Base-by-base conservation (phyloP, 768 basidiomycete species). In the Phlebiopsis gigantea region DNA sequence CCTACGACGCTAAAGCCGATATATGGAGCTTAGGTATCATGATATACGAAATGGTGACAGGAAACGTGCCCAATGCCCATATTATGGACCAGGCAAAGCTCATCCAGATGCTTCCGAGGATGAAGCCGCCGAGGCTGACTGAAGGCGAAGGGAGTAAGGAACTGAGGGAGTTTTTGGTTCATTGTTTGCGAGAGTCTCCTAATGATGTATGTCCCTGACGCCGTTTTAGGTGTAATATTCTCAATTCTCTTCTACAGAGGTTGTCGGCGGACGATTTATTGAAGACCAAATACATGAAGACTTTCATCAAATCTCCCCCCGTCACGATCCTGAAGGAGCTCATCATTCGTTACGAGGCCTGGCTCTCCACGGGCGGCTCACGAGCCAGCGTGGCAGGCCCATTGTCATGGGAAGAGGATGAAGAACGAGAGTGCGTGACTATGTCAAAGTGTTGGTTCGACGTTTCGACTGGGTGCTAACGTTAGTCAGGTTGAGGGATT, bases 11-110 rank as follows among this genome's bases (percentile, higher is more conserved):
- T 52, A 98, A 97, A 69, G 97, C 96, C 2, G 97, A 99, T 66
- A 93, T 99, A 43, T 98, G 97, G 97, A 94, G 92, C 66, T 73
- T 99, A 56, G 97, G 97, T 5, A 95, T 99, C 67, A 88, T 95
- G 72, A 79, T 96, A 19, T 94, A 92, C 65, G 97, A 99, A 70
- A 96, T 98, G 87, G 84, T 88, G 63, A 94, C 92, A 67, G 97
- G 97, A n/a, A 85, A 85, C 57, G 97, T 95, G 15, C 97, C 97
- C 3, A 88, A 98, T 72, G 83, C 90, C 14, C 87, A 94, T 66
- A 75, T 95, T 66, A 75, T 82, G 53, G 91, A 92, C 64, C 86
- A 87, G 48, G 82, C 89, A 69, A 83, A 81, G 58, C 93, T 94
- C 28, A 88, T 98, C 74, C 87, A 92, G 65, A 78, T 97, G 59